These are phyloP conservation scores for Pichia nanzhaoensis DNA, from an alignment of 805 yeast species.

Conservation along the genomic window DNA sequence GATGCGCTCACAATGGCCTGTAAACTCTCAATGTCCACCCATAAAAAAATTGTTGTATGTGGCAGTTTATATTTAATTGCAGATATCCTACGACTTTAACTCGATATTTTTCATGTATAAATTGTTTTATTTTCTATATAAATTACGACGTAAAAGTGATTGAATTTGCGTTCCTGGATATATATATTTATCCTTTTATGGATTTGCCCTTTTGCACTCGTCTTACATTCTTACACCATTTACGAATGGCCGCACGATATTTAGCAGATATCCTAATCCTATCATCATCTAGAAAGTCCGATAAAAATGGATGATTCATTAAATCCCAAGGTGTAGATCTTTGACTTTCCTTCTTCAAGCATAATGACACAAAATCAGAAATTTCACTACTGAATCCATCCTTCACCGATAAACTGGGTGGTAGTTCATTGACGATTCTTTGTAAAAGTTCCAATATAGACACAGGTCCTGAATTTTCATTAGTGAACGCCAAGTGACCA, in stretches of 20 bases:
- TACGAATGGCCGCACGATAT: slow-evolving; percentile 25
- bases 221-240: slow-evolving; percentile 34
- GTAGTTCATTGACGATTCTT: slow-evolving; percentile 86
- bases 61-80: slow-evolving; percentile 69
- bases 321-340: slow-evolving; percentile 74
- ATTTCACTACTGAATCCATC: slow-evolving; percentile 44
- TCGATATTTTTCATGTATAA: not conserved
- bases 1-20: slow-evolving; percentile 25
- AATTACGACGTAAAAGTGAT: not conserved
- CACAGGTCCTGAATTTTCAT: slow-evolving; percentile 32
- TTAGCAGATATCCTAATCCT: slow-evolving; percentile 23
- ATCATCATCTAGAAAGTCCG: slow-evolving; percentile 27
- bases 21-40: slow-evolving; percentile 9
- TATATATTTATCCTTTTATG: slow-evolving; percentile 4
- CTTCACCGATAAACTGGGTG: slow-evolving; percentile 55
- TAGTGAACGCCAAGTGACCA: slow-evolving; percentile 75
- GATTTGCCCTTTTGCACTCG: slow-evolving; percentile 33
- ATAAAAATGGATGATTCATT: slow-evolving; percentile 33
- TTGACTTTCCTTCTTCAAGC: slow-evolving; percentile 66
- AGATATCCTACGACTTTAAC: slow-evolving; percentile 37
- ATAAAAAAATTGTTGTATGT: slow-evolving; percentile 43
- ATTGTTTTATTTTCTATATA: not conserved
- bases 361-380: slow-evolving; percentile 63
- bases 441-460: slow-evolving; percentile 88
- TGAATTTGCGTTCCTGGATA: not conserved